A percentile compares a stretch with the other conserved stretches of the same genome.
These are phyloP conservation scores for Luzula sylvatica DNA, from an alignment of 176 grass and related monocot species.

Conservation along the genomic window DNA sequence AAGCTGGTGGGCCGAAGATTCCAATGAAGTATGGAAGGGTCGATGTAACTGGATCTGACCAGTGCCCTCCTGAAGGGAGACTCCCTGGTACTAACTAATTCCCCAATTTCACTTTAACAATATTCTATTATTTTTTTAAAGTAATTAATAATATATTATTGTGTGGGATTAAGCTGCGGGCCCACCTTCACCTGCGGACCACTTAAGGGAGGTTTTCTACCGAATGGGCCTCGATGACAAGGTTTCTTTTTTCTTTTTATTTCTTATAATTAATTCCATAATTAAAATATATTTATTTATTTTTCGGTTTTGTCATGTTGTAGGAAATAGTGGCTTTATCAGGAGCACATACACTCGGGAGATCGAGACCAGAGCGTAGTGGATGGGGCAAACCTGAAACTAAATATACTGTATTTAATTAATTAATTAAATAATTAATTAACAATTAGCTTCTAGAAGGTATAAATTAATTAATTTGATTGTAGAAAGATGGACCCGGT, in stretches of 20 bases:
- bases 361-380: conserved; percentile 72
- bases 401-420: conserved; percentile 84
- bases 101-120: neutral
- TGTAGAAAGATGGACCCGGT: conserved; percentile 91
- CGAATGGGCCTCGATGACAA: conserved; percentile 92
- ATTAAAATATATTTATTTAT: conserved; percentile 10
- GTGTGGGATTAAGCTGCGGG: conserved; percentile 57
- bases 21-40: conserved; percentile 88
- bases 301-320: conserved; percentile 1
- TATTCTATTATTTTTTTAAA: conserved; percentile 19
- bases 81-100: conserved; percentile 55
- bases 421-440: conserved; percentile 1
- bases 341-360: conserved; percentile 97
- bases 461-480: conserved; percentile 1
- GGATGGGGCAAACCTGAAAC: conserved; percentile 96
- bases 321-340: conserved; percentile 93
- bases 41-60: conserved; percentile 52
- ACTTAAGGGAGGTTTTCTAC: conserved; percentile 87
- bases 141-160: conserved; percentile 15
- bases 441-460: neutral
- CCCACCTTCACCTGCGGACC: conserved; percentile 74
- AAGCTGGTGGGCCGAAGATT: conserved; percentile 89
- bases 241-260: conserved; percentile 21
- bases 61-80: conserved; percentile 77
- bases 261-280: neutral